These are phyloP conservation scores for Botrytis tulipae DNA, from an alignment of 2,329 filamentous ascomycete species.

Conservation along the genomic window DNA sequence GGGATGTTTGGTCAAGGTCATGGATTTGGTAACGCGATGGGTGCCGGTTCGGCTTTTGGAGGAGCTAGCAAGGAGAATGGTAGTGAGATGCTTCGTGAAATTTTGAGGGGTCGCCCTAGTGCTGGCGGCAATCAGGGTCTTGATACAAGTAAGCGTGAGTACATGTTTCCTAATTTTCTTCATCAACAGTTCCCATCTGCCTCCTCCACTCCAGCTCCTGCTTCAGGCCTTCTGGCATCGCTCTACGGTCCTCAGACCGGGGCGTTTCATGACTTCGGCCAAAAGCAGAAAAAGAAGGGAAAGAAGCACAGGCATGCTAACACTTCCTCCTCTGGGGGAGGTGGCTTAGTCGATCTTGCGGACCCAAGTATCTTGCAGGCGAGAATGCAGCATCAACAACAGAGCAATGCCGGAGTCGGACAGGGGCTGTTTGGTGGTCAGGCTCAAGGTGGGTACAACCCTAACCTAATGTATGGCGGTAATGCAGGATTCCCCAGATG, in stretches of 20 bases:
- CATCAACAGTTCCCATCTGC: slow-evolving; percentile 81
- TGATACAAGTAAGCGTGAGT: slow-evolving; percentile 97
- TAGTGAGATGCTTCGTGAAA: slow-evolving; percentile 75
- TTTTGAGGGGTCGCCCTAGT: slow-evolving; percentile 68
- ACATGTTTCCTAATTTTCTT: slow-evolving; percentile 88
- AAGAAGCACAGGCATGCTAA: slow-evolving; percentile 99
- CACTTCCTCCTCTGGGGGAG: slow-evolving; percentile 99
- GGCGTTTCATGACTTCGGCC: slow-evolving; percentile 85
- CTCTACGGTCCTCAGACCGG: slow-evolving; percentile 85
- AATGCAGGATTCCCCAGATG: slow-evolving; percentile 54
- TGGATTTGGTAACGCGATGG: slow-evolving; percentile 69
- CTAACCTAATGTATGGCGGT: slow-evolving; percentile 76
- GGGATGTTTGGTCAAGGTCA: slow-evolving; percentile 90
- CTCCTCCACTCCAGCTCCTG: slow-evolving; percentile 81
- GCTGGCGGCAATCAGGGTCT: slow-evolving; percentile 67
- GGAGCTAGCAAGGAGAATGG: slow-evolving; percentile 68
- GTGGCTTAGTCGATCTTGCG: slow-evolving; percentile 99
- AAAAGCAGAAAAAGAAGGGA: slow-evolving; percentile 99
- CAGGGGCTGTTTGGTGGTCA: slow-evolving; percentile 88
- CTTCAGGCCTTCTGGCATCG: slow-evolving; percentile 85
- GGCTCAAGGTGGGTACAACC: slow-evolving; percentile 93
- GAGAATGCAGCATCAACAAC: slow-evolving; percentile 86
- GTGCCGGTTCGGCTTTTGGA: slow-evolving; percentile 58
- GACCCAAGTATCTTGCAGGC: slow-evolving; percentile 99
- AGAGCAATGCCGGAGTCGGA: slow-evolving; percentile 78